Conservation (phyloP, 2,329 filamentous ascomycete species). For the Diplocarpon rosae region DNA sequence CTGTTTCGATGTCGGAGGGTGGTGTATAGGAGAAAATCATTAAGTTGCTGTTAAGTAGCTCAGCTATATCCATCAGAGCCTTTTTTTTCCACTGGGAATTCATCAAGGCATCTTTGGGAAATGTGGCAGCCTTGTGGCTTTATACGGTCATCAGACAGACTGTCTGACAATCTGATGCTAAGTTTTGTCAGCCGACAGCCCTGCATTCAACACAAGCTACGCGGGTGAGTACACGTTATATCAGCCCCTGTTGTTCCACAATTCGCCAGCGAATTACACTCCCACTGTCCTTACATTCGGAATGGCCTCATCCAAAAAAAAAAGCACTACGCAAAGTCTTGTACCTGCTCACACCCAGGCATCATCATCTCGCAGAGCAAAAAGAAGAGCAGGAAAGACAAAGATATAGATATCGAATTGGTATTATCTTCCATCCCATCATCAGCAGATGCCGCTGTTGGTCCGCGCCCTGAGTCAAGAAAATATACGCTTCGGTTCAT, state of each 20-base stretch:
- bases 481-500: conserved; percentile 23
- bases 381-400: conserved; percentile 20
- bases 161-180: conserved; percentile 1
- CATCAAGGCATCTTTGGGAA: not conserved
- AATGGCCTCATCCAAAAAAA: conserved; percentile 21
- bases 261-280: not conserved
- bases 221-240: not conserved
- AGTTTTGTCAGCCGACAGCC: conserved; percentile 4
- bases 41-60: not conserved
- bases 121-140: conserved; percentile 4
- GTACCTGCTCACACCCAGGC: conserved; percentile 16
- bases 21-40: conserved; percentile 4
- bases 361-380: conserved; percentile 10
- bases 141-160: not conserved
- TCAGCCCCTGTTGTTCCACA: not conserved
- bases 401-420: conserved; percentile 20
- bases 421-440: conserved; percentile 10
- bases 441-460: conserved; percentile 8
- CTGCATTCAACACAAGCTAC: not conserved
- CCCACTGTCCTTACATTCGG: conserved; percentile 7
- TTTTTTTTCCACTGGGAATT: not conserved
- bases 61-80: not conserved
- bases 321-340: conserved; percentile 20
- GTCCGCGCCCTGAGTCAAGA: conserved; percentile 7
- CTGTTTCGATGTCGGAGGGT: conserved; percentile 1